Evolutionary conservation across 306 rosid genomes (phyloP), one percentile per base, ranked within the genome.

Genomic region (Pueraria montana): DNA sequence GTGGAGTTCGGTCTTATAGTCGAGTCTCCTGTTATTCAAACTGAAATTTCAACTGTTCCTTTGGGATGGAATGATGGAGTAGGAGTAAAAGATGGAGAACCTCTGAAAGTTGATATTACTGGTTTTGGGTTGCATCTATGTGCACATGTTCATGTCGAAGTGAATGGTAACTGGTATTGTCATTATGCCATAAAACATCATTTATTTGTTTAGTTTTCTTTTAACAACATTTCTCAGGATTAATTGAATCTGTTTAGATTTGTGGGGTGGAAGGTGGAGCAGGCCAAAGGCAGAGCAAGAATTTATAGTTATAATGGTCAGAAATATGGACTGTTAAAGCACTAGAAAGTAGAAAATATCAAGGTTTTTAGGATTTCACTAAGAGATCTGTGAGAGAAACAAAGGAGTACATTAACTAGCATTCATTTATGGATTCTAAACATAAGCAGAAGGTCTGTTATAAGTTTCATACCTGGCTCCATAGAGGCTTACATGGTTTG

Each of bases 91-190:
- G 89, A 84, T 74, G 89, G 91, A 74, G 93, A 92, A 62, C 91
- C 91, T 18, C 71, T 93, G 64, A 96, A 93, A 88, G 96, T 96
- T 77, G 98, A 96, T 86, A 86, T 93, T 77, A 86, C 94, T 83
- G 99, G 98, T 83, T 91, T 87, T 87, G 96, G 99, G 67, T 88
- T 93, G 91, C 98, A 93, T 87, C 89, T 93, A 36, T 95, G 96
- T 87, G 79, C 92, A 10, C 91, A 93, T 83, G 87, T 95, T 77
- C 96, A 92, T 59, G 96, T 97, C 78, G 98, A 93, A 91, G 98
- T 93, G 84, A 92, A 95, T 83, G 99, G 98, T 86, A 88, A 87
- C 91, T 93, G 98, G 99, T 95, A 89, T 76, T 69, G 86, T 76
- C 87, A 83, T 81, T 67, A 72, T 81, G 58, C 80, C 53, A 40